Evolutionary conservation across 78 protist species (phyloP), one percentile per base, ranked within the genome.

Genomic region (Dictyostelium purpureum): DNA sequence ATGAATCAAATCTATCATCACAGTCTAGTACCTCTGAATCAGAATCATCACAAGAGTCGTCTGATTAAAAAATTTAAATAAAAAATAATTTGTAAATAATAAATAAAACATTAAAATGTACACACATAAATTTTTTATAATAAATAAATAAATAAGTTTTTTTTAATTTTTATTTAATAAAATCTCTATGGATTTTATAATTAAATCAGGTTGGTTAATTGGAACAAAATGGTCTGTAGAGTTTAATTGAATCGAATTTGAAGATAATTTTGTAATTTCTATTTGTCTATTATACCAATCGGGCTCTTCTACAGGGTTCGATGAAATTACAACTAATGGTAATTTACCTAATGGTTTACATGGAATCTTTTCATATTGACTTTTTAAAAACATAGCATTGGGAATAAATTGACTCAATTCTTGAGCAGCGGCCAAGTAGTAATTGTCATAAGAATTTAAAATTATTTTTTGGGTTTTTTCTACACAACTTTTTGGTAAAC

Each of bases 221-320:
- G 89, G 89, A 42, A 81, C 67, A 35, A 51, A 67, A 24, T 81
- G 89, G 33, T 40, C 16, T 1, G 59, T 18, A 2, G 66, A 47
- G 2, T 28, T 21, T 6, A 81, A 21, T 11, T 67, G 77, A 16
- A 16, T 10, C 21, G 57, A 49, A 6, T 47, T 66, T 2, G 65
- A 37, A 4, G 89, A 81, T 35, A 67, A 52, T n/a, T 21, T n/a
- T 2, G 78, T 18, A 7, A 81, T 4, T 21, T 24, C 12, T 6
- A 6, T 1, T 69, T 81, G 89, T 65, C 89, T 73, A 4, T 37
- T 4, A 21, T 51, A 26, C 89, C 89, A 81, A 24, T 49, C 43
- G 0, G 6, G 26, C 1, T 67, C 77, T 26, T 67, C 38, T 10
- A 21, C n/a, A 4, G 42, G 28, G 16, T 33, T 65, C n/a, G n/a